These are phyloP conservation scores for Picochlorum sp. DNA, from an alignment of 139 green algal species.

Conservation along the genomic window DNA sequence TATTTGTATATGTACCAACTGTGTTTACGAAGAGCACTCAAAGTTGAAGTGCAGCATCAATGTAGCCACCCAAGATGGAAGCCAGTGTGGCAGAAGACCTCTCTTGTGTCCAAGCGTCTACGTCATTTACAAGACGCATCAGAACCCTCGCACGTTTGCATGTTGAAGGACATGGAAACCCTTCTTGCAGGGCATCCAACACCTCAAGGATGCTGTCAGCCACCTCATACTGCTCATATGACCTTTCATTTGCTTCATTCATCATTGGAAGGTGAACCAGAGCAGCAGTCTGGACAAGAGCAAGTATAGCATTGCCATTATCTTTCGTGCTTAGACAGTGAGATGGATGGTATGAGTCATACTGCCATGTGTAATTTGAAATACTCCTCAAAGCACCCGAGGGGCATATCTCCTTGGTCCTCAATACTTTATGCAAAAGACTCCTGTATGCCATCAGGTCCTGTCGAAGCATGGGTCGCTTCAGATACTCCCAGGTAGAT, in stretches of 20 bases:
- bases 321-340: conserved; percentile 18
- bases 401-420: conserved; percentile 4
- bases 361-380: conserved; percentile 24
- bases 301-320: conserved; percentile 6
- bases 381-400: conserved; percentile 15
- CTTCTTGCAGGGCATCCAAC: conserved; percentile 15
- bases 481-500: conserved; percentile 12
- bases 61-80: conserved; percentile 3
- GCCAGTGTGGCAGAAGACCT: not conserved
- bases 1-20: too few relatives aligned
- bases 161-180: conserved; percentile 13
- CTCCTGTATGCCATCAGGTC: conserved; percentile 16
- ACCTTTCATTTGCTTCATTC: not conserved
- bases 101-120: not conserved
- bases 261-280: conserved; percentile 15
- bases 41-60: conserved; percentile 8
- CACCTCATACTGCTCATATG: conserved; percentile 18
- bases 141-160: not conserved
- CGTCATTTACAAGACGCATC: not conserved
- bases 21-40: too few relatives aligned
- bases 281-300: conserved; percentile 20
- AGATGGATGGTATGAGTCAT: conserved; percentile 8
- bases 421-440: conserved; percentile 14
- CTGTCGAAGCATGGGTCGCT: conserved; percentile 11
- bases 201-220: conserved; percentile 17